Base-by-base conservation (phyloP, 495 filamentous ascomycete genomes). In the Aspergillus avenaceus region DNA sequence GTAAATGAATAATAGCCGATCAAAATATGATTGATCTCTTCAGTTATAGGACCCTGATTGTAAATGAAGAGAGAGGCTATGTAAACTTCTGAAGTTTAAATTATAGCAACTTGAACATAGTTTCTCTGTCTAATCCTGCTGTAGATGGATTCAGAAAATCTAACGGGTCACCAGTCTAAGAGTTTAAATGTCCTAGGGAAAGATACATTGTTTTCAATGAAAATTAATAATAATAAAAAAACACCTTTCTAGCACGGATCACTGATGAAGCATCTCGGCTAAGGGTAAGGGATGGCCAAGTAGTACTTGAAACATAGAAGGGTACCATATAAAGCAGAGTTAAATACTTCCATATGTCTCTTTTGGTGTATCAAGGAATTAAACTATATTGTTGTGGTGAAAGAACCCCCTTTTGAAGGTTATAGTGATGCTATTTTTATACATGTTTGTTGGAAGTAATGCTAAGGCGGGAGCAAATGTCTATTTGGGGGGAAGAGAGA, bases 11-110 rank as follows among this genome's bases (percentile, higher is more conserved):
- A 38, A 93, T 80, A 40, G 86, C 79, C 2, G 88, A 87, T 64
- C 93, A 88, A 72, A 95, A 98, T 63, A 97, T 85, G 44, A 95
- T 60, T 85, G 44, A 95, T 60, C 67, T 98, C 93, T 73, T 98
- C 93, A 8, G 88, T 96, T 28, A 93, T 65, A 0, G 93, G 93
- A 38, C 89, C 92, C 87, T 91, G 61, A 36, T 57, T 23, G 16
- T 38, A 18, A 61, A 38, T 46, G 42, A 23, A 18, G 29, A 25
- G 8, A 16, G 21, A 47, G 14, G n/a, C 22, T 22, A 47, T 25
- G 14, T n/a, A 9, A 24, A 11, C 0, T n/a, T 11, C 12, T 24
- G 19, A 21, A 14, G 14, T 14, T 22, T 18, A 45, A 58, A 77
- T 27, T 64, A 85, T 82, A 23, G 79, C 81, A 41, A 89, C n/a